Conservation (phyloP, 306 rosid species). For the Corylus avellana region DNA sequence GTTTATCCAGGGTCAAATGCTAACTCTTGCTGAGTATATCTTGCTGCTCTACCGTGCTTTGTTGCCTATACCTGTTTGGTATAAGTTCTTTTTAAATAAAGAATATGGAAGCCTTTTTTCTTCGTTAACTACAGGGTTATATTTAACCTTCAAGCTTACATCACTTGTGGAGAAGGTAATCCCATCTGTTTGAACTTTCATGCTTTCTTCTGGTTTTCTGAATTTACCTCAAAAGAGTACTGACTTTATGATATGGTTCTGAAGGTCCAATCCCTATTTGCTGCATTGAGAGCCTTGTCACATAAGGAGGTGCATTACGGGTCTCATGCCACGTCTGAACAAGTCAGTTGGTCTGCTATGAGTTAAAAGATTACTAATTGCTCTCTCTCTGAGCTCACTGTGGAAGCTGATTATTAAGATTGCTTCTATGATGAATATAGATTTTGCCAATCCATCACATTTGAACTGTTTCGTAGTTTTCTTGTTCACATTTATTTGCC, state of each 20-base stretch:
- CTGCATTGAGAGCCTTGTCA: conserved; percentile 81
- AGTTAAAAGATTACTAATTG: background rate
- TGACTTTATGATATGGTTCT: background rate
- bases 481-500: too few relatives aligned
- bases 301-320: conserved; percentile 97
- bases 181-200: background rate
- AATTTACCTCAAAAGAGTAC: background rate
- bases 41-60: conserved; percentile 91
- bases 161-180: conserved; percentile 92
- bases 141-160: conserved; percentile 92
- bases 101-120: conserved; percentile 96
- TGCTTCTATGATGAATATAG: background rate
- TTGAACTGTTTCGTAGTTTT: background rate
- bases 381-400: background rate
- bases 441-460: background rate
- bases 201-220: background rate
- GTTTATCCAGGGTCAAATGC: conserved; percentile 83
- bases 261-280: conserved; percentile 85
- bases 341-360: conserved; percentile 49
- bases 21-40: conserved; percentile 79
- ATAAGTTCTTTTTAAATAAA: conserved; percentile 93
- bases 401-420: too few relatives aligned
- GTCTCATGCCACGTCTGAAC: conserved; percentile 92
- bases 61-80: conserved; percentile 96
- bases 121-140: conserved; percentile 85